Evolutionary conservation across 352 stramenopile genomes (phyloP), one percentile per base, ranked within the genome.

Genomic region (Globisporangium alternatum): DNA sequence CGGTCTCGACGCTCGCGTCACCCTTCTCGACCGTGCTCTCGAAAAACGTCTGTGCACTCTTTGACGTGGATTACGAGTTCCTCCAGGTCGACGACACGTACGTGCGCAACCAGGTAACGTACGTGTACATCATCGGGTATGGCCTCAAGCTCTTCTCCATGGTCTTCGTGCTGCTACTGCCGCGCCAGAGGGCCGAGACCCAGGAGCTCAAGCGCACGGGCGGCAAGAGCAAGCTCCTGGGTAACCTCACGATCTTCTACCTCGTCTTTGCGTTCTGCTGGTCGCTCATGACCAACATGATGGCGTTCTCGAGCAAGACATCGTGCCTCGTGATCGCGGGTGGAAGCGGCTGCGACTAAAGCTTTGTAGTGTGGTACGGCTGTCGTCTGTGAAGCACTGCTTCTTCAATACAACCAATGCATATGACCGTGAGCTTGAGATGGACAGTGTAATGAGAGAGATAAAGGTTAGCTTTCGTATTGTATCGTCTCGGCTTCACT

Each of bases 141-240:
- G 28, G 1, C 2, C 56, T 73, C 39, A 64, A 64, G 13, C 63
- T 73, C n/a, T 58, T 60, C 43, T 70, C 62, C 19, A 33, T 69
- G 3, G 45, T 60, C n/a, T 67, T 58, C 6, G 10, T 70, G 28
- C 1, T 70, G 3, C 52, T 73, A 3, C 49, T 74, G 48, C 67
- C 67, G 21, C 37, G 51, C 7, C 64, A 74, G 31, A 74, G 72
- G 35, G 67, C 48, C 5, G 63, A 64, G 10, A 55, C 62, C 30
- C 64, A 67, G 31, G 28, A 66, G 28, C 64, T 74, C 56, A 72
- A 74, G 58, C 68, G 59, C 12, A 59, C 63, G 21, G 79, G 77
- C n/a, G 73, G 68, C 15, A 69, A 77, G 39, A 86, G 71, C 67
- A 80, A 71, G 44, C 3, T 55, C 7, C 72, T 71, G 28, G 77